Base-by-base conservation (phyloP, 192 early-diverging fungal genomes). In the Coemansia javaensis region DNA sequence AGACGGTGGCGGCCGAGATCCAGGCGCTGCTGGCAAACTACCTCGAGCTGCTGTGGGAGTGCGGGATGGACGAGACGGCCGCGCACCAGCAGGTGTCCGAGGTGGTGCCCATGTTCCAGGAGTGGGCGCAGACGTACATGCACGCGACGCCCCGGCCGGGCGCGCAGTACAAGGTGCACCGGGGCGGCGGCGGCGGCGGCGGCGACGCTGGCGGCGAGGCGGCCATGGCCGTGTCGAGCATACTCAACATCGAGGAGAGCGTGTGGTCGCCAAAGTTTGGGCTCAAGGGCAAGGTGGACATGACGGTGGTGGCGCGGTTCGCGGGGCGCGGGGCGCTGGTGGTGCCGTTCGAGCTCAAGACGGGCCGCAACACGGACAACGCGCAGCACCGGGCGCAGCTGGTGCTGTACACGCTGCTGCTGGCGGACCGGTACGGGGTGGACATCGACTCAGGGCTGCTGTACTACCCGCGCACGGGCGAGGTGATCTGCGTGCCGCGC, bases 211-310 rank as follows among this genome's bases (percentile, higher is more conserved):
- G 7, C 7, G 28, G 9, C 28, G 40, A 17, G 23, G 55, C 24
- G 8, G 21, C 38, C 17, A 49, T 82, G 9, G 70, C 81, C 17
- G 69, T 97, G 18, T 75, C 69, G 20, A 85, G 86, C 38, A 66
- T 91, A 0, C 49, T 94, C 31, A 86, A 91, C 49, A 86, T 94
- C 50, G 95, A 98, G 59, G 93, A 98, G 47, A 82, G 82, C 40
- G 77, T 93, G 18, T 96, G 90, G 90, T 91, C 91, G 24, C 87
- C 90, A 8, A 90, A 68, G 56, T 95, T 82, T 74, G 95, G 95
- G 1, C 66, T 98, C 14, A 94, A 94, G 44, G 95, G 95, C 18
- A 93, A 89, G 53, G 79, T 98, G 20, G 93, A 98, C 54, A 82
- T 86, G 20, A 85, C 85, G 1, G 54, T 70, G 1, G 31, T 62